Base-by-base conservation (phyloP, 805 yeast species). In the Pichia scutulata region DNA sequence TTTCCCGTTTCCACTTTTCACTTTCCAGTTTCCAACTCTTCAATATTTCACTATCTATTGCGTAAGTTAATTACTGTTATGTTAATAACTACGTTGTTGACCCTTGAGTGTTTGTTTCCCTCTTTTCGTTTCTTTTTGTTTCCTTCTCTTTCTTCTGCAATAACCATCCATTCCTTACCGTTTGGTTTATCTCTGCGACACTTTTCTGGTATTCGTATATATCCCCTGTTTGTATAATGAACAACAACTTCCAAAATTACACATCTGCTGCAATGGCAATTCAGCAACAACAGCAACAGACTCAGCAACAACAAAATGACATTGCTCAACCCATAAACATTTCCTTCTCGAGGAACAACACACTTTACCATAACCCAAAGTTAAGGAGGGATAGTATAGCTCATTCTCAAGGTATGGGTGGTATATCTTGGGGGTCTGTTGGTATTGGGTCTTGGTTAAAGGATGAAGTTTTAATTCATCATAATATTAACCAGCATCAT, bases 391-490 rank as follows among this genome's bases (percentile, higher is more conserved):
- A 92, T 60, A 82, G 90, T 51, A 81, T 93, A 52, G 97, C 97
- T 28, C 98, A 92, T 65, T 85, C 96, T 2, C 96, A 89, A 65
- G 98, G 98, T 12, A 87, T 93, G 84, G 98, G 98, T 42, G 99
- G 98, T 44, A 86, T 92, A 33, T 84, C 95, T 9, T 92, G 97
- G 97, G 98, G 98, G 22, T 89, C 96, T 3, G 81, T 90, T 51
- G 85, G 95, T 25, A 89, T 92, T 28, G 97, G 97, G 14, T 83
- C 93, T 16, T 92, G 99, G 99, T 73, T 92, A 23, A 86, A 89
- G 63, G 98, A 92, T 66, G 99, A 92, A 62, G 92, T 86, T 19
- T 75, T 86, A 81, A 77, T 84, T 71, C 53, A 49, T 39, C 51
- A 53, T 45, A 26, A 25, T 13, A 33, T 12, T 28, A 33, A 45